Evolutionary conservation across 2,329 filamentous ascomycete species (phyloP), one percentile per base, ranked within the genome.

Genomic region (Macrophomina pseudophaseolina): DNA sequence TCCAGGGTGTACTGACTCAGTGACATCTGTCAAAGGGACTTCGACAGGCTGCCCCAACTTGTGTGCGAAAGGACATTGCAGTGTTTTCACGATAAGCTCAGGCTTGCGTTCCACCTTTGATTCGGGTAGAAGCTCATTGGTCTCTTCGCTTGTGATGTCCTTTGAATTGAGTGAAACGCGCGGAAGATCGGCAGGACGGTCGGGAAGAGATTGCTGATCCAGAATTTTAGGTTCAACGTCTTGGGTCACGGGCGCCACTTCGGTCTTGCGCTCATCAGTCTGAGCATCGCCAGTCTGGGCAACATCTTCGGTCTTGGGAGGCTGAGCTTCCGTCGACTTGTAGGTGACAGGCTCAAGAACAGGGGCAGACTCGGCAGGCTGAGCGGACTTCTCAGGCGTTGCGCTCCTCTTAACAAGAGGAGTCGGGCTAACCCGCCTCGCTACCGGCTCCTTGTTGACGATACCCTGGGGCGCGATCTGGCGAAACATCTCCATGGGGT

Each of bases 401-500:
- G 53, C 64, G 35, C 51, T 56, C 52, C 46, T 76, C 73, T 7
- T 68, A 70, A 1, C 74, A 71, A 9, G 69, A 65, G 54, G 30
- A 28, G 63, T 44, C 11, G 63, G 52, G 53, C 53, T 66, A 30
- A 82, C 73, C 12, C 73, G 75, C 66, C 75, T 73, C 48, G 76
- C 74, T 52, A 81, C 74, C 5, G 73, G 71, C 58, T 82, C 76
- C 68, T 80, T 83, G 73, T 80, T 81, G 58, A 83, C 80, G 30
- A 83, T 76, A 8, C 83, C 83, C 14, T 81, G 71, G 0, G 82
- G 82, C 1, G 83, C 83, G 59, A 90, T 90, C 78, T 90, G 88
- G 5, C 86, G 80, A 73, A 90, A 90, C 87, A 90, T 88, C 48
- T 87, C 84, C 73, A 89, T 77, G 0, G 88, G 86, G 71, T 90